These are phyloP conservation scores for Jackrogersella minutella DNA, from an alignment of 495 filamentous ascomycete genomes.

Conservation along the genomic window DNA sequence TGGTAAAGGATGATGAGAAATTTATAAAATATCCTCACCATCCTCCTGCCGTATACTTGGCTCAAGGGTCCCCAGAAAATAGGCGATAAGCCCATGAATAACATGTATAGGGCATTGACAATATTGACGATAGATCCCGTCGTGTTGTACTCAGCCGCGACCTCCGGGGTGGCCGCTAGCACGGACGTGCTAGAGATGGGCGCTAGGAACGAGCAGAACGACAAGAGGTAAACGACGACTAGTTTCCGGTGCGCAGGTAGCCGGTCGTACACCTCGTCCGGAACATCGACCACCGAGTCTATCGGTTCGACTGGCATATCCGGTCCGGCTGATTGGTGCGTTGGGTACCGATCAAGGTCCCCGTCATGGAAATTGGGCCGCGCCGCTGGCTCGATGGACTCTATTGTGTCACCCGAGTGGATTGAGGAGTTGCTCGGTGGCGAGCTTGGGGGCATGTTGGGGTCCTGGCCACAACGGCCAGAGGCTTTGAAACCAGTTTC, in stretches of 20 bases:
- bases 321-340: conserved; percentile 46
- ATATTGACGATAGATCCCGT: conserved; percentile 72
- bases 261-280: conserved; percentile 60
- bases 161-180: conserved; percentile 73
- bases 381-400: conserved; percentile 16
- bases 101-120: conserved; percentile 72
- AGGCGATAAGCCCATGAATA: conserved; percentile 74
- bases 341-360: conserved; percentile 41
- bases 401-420: conserved; percentile 28
- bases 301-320: conserved; percentile 50
- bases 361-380: conserved; percentile 8
- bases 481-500: conserved; percentile 1
- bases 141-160: conserved; percentile 67
- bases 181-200: conserved; percentile 75
- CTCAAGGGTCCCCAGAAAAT: conserved; percentile 73
- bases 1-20: background rate
- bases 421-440: conserved; percentile 30
- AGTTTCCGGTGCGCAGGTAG: conserved; percentile 65
- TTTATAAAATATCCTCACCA: conserved; percentile 54
- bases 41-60: conserved; percentile 70
- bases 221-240: conserved; percentile 67
- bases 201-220: conserved; percentile 72
- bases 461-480: background rate
- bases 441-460: background rate
- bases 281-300: conserved; percentile 51